These are phyloP conservation scores for Aspergillus flavus DNA, from an alignment of 2,329 filamentous ascomycete species.

Conservation along the genomic window DNA sequence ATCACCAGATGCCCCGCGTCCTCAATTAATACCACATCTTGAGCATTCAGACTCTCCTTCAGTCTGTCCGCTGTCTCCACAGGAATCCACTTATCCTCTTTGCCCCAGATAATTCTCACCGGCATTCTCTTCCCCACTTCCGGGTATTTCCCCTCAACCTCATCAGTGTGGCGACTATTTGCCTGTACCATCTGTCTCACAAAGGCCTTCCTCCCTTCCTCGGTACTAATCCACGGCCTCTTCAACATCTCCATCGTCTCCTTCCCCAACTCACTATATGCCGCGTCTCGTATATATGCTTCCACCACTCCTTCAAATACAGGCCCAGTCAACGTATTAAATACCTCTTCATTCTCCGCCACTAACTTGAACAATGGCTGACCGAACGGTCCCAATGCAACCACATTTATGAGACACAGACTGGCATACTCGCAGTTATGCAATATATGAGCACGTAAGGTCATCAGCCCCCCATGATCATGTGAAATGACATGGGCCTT, in stretches of 20 bases:
- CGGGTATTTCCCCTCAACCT: constrained; percentile 44
- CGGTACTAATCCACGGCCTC: constrained; percentile 37
- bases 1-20: constrained; percentile 50
- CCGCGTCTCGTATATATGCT: constrained; percentile 45
- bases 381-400: constrained; percentile 47
- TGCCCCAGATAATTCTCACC: constrained; percentile 50
- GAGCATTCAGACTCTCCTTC: constrained; percentile 30
- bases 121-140: constrained; percentile 40
- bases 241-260: constrained; percentile 42
- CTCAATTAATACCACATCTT: constrained; percentile 33
- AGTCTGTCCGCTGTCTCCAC: constrained; percentile 40
- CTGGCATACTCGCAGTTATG: constrained; percentile 42
- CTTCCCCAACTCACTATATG: constrained; percentile 29
- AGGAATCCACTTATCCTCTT: constrained; percentile 49
- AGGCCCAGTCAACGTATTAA: constrained; percentile 35
- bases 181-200: constrained; percentile 46
- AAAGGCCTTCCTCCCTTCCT: constrained; percentile 36
- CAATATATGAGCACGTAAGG: constrained; percentile 42
- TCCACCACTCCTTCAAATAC: constrained; percentile 44
- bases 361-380: constrained; percentile 49
- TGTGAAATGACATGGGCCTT: constrained; percentile 48
- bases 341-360: constrained; percentile 38
- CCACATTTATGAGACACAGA: constrained; percentile 49
- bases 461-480: constrained; percentile 49
- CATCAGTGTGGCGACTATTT: constrained; percentile 30